phyloP scores from a whole-genome alignment of 2,329 filamentous ascomycete genomes.

The Paracamarosporium sp. region DNA sequence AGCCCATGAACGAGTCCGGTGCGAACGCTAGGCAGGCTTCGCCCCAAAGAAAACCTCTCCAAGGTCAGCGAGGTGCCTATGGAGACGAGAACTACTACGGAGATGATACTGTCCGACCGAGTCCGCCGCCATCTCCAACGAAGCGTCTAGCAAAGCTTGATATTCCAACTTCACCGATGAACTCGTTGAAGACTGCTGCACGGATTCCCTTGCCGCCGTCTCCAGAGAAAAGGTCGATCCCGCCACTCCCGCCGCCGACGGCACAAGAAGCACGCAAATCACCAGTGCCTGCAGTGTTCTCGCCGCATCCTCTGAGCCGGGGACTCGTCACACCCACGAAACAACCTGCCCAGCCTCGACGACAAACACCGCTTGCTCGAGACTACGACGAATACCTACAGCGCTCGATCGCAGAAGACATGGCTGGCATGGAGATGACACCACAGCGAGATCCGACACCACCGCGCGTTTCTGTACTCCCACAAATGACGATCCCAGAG shows the following conservation, averaged over 20 bases:
- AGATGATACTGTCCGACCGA: constrained; percentile 42
- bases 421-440: constrained; percentile 48
- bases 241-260: constrained; percentile 39
- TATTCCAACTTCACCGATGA: constrained; percentile 45
- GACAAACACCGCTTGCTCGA: constrained; percentile 42
- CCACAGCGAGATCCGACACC: constrained; percentile 38
- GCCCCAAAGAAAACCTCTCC: constrained; percentile 42
- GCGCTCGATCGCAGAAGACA: constrained; percentile 51
- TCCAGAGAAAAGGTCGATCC: constrained; percentile 46
- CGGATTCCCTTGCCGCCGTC: constrained; percentile 55
- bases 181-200: constrained; percentile 50
- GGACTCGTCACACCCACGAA: constrained; percentile 39
- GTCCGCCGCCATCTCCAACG: constrained; percentile 51
- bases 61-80: constrained; percentile 25
- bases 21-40: constrained; percentile 71
- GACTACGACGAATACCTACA: constrained; percentile 57
- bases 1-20: constrained; percentile 80
- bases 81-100: constrained; percentile 42
- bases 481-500: constrained; percentile 39
- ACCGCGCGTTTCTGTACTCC: constrained; percentile 41
- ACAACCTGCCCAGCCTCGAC: constrained; percentile 40
- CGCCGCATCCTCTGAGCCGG: constrained; percentile 35
- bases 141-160: constrained; percentile 44
- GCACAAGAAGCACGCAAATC: constrained; percentile 39
- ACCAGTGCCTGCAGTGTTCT: constrained; percentile 40